phyloP scores from a whole-genome alignment of 805 yeast genomes.

The Isabelozyma pseudorhagii region DNA sequence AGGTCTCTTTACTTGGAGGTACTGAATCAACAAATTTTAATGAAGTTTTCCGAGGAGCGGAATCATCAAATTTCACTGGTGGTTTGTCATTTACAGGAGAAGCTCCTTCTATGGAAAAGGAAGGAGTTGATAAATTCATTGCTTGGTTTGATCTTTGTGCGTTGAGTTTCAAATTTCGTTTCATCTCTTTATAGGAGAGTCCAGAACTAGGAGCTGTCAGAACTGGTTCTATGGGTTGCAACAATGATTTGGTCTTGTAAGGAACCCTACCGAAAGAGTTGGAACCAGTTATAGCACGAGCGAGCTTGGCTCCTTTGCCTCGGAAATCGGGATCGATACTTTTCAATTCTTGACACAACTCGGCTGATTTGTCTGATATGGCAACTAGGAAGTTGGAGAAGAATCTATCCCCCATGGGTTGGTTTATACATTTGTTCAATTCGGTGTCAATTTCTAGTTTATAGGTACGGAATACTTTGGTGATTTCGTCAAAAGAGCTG shows the following conservation, averaged over 20 bases:
- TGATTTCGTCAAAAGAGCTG: slow-evolving; percentile 38
- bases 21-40: slow-evolving; percentile 29
- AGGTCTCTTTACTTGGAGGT: slow-evolving; percentile 9
- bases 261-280: slow-evolving; percentile 37
- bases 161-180: slow-evolving; percentile 21
- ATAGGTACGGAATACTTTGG: slow-evolving; percentile 29
- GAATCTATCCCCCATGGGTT: slow-evolving; percentile 21
- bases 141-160: slow-evolving; percentile 5
- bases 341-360: slow-evolving; percentile 33
- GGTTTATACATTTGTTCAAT: slow-evolving; percentile 9
- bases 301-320: slow-evolving; percentile 41
- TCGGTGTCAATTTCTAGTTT: slow-evolving; percentile 15
- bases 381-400: slow-evolving; percentile 22
- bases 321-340: slow-evolving; percentile 35
- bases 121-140: slow-evolving; percentile 1
- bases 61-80: slow-evolving; percentile 1
- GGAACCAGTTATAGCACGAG: slow-evolving; percentile 41
- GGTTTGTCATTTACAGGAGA: slow-evolving; percentile 4
- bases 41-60: slow-evolving; percentile 20
- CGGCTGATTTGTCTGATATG: slow-evolving; percentile 33
- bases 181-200: slow-evolving; percentile 32
- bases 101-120: background rate
- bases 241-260: slow-evolving; percentile 39
- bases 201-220: slow-evolving; percentile 8
- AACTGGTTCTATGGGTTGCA: slow-evolving; percentile 26